These are phyloP conservation scores for Fusarium mundagurra DNA, from an alignment of 2,329 filamentous ascomycete species.

Conservation along the genomic window DNA sequence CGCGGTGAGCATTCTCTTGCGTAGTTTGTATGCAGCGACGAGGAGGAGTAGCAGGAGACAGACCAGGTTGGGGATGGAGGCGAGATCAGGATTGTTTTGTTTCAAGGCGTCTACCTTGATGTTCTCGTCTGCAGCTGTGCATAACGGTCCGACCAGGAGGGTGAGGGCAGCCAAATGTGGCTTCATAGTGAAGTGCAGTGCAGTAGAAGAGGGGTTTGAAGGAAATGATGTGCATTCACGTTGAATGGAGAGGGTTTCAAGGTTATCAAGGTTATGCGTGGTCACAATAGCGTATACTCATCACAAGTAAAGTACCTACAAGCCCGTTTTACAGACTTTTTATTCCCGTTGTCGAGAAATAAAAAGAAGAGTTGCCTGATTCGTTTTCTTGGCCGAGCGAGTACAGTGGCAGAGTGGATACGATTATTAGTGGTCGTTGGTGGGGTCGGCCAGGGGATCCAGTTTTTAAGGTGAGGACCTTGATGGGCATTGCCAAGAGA, in stretches of 20 bases:
- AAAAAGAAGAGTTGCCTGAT: constrained; percentile 5
- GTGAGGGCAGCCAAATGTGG: constrained; percentile 1
- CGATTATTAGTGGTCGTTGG: background rate
- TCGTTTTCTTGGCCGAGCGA: constrained; percentile 5
- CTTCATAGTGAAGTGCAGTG: constrained; percentile 4
- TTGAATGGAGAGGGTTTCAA: background rate
- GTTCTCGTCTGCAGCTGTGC: constrained; percentile 17
- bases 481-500: constrained; percentile 38
- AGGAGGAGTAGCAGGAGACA: constrained; percentile 15
- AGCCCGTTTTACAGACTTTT: background rate
- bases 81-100: constrained; percentile 14
- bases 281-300: background rate
- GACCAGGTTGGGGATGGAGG: constrained; percentile 29
- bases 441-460: constrained; percentile 4
- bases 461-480: constrained; percentile 40
- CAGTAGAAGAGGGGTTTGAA: background rate
- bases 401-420: constrained; percentile 7
- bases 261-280: constrained; percentile 9
- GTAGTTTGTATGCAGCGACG: background rate
- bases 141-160: background rate
- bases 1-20: background rate
- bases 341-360: background rate
- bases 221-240: background rate
- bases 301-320: background rate
- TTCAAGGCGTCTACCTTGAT: constrained; percentile 11